phyloP scores from a whole-genome alignment of 805 yeast genomes.

The Ogataea saltuana region DNA sequence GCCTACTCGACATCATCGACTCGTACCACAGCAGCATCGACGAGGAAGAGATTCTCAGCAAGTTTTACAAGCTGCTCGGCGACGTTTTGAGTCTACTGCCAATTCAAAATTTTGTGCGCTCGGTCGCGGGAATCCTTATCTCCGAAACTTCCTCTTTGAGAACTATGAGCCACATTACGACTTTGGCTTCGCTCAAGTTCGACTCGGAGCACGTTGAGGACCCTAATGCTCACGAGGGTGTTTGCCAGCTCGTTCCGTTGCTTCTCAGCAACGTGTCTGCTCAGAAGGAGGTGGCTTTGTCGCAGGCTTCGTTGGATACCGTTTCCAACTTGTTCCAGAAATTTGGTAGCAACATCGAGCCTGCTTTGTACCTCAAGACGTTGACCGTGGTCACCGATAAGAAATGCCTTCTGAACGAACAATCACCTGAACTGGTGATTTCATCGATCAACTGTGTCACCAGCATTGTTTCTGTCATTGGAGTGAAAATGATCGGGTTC shows the following conservation, averaged over 20 bases:
- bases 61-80: conserved; percentile 57
- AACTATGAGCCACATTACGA: conserved; percentile 61
- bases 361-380: conserved; percentile 47
- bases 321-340: conserved; percentile 61
- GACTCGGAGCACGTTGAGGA: conserved; percentile 63
- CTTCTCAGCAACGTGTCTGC: conserved; percentile 43
- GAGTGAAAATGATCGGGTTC: conserved; percentile 81
- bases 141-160: conserved; percentile 42
- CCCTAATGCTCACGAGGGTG: conserved; percentile 48
- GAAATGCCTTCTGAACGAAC: conserved; percentile 51
- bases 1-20: conserved; percentile 43
- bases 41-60: conserved; percentile 39
- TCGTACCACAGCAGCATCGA: conserved; percentile 27
- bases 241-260: conserved; percentile 50
- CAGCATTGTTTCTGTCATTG: conserved; percentile 68
- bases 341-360: conserved; percentile 54
- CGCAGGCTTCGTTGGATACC: conserved; percentile 71
- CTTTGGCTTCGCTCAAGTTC: conserved; percentile 66
- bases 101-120: conserved; percentile 64
- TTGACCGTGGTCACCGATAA: conserved; percentile 51
- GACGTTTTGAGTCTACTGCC: conserved; percentile 73
- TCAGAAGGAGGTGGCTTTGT: conserved; percentile 47
- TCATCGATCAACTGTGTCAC: conserved; percentile 74
- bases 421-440: conserved; percentile 60
- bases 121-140: conserved; percentile 48